Evolutionary conservation across 371 early-diverging fungal species (phyloP).

Genomic region (Amoeboaphelidium protococcarum): DNA sequence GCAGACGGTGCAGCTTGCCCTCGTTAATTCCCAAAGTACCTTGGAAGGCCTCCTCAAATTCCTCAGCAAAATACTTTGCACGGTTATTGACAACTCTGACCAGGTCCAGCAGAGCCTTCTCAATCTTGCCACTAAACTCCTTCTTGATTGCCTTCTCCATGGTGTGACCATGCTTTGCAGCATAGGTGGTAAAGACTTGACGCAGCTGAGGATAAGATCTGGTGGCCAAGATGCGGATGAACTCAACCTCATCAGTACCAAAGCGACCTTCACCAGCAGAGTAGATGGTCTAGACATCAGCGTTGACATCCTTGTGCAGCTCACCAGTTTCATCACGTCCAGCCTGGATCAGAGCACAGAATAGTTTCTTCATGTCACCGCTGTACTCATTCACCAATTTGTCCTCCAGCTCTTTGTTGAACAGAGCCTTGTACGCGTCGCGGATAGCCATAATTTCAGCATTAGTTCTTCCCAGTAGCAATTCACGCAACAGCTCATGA

Average conservation of each 20-base stretch:
- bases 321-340: slow-evolving; percentile 6
- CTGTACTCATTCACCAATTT: neutral
- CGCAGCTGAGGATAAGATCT: slow-evolving; percentile 15
- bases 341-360: neutral
- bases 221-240: slow-evolving; percentile 8
- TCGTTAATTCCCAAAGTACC: slow-evolving; percentile 23
- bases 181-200: slow-evolving; percentile 15
- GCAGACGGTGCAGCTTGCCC: slow-evolving; percentile 14
- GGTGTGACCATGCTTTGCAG: slow-evolving; percentile 11
- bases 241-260: slow-evolving; percentile 17
- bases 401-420: neutral
- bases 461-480: slow-evolving; percentile 11
- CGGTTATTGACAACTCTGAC: slow-evolving; percentile 11
- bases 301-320: slow-evolving; percentile 4
- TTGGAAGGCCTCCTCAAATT: slow-evolving; percentile 20
- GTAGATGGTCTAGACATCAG: slow-evolving; percentile 19
- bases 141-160: slow-evolving; percentile 18
- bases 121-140: slow-evolving; percentile 20
- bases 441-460: slow-evolving; percentile 9
- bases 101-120: slow-evolving; percentile 13
- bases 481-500: slow-evolving; percentile 3
- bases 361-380: neutral
- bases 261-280: slow-evolving; percentile 18
- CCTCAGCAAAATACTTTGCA: slow-evolving; percentile 14
- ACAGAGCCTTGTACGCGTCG: slow-evolving; percentile 5